phyloP scores from a whole-genome alignment of 2,329 filamentous ascomycete genomes.

The Apiospora kogelbergensis region DNA sequence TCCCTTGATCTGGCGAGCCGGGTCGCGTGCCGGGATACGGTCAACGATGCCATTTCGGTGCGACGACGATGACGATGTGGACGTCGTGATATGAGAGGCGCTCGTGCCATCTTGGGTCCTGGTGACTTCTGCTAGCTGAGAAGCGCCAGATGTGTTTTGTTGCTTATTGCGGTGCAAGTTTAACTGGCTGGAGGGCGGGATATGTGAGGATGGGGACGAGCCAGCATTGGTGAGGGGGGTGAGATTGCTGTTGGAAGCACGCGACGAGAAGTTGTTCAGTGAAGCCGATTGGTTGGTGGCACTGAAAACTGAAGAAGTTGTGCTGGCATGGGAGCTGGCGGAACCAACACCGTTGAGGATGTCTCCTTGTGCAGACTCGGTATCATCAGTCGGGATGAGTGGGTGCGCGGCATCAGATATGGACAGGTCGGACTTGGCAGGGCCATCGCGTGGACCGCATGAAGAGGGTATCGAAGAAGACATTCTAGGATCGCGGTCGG shows the following conservation, averaged over 20 bases:
- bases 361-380: slow-evolving; percentile 62
- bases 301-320: slow-evolving; percentile 71
- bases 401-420: slow-evolving; percentile 37
- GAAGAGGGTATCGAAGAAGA: slow-evolving; percentile 16
- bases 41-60: slow-evolving; percentile 29
- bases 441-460: slow-evolving; percentile 29
- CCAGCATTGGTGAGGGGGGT: slow-evolving; percentile 54
- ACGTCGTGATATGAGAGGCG: slow-evolving; percentile 28
- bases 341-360: slow-evolving; percentile 71
- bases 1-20: slow-evolving; percentile 52
- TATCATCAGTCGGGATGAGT: slow-evolving; percentile 48
- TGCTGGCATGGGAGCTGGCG: slow-evolving; percentile 69
- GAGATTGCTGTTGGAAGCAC: slow-evolving; percentile 42
- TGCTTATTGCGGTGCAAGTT: slow-evolving; percentile 51
- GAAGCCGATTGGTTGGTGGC: slow-evolving; percentile 41
- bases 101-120: slow-evolving; percentile 36
- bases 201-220: slow-evolving; percentile 46
- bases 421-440: slow-evolving; percentile 32
- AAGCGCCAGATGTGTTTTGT: slow-evolving; percentile 49
- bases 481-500: slow-evolving; percentile 28
- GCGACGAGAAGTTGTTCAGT: slow-evolving; percentile 38
- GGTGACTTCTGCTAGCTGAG: slow-evolving; percentile 37
- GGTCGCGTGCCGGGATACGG: slow-evolving; percentile 58
- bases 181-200: slow-evolving; percentile 22
- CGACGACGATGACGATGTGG: slow-evolving; percentile 28